Evolutionary conservation across 2,329 filamentous ascomycete species (phyloP), one percentile per base, ranked within the genome.

Genomic region (Xylaria sp.): DNA sequence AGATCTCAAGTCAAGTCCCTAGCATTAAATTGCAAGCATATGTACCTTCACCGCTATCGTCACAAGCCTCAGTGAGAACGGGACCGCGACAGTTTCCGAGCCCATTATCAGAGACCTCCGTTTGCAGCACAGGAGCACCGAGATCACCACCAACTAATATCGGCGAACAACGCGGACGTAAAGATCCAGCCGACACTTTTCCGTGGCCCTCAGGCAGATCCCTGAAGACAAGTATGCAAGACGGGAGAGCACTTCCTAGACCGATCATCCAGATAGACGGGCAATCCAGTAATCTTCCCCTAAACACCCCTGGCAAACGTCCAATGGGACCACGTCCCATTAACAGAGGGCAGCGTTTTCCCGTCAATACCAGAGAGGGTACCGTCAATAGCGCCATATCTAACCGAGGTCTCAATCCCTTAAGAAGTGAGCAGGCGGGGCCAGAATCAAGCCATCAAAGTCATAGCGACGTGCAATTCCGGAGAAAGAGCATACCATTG

Each of bases 191-290:
- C 15, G 15, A 26, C 13, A 38, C 2, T 20, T 31, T 49, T 11
- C 26, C 42, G 9, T 57, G 11, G 33, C 49, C 61, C 48, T n/a
- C 6, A 6, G 36, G n/a, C 17, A 23, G 3, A 11, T 31, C 49
- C 31, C 17, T 6, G 26, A 56, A 31, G 42, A 56, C 49, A 44
- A 40, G 57, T 61, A 53, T 13, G 57, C 26, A 31, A 49, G 20
- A 53, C n/a, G 38, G n/a, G 38, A 49, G 54, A 46, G 44, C 46
- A 10, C 40, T 31, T 23, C 13, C 44, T 6, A 26, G 26, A 40
- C 11, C 11, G 4, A 13, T 40, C n/a, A 13, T 51, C 2, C 5
- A 48, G 20, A 46, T 31, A 38, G 31, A 46, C 17, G 60, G 38
- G 20, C 42, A 59, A 58, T 17, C 57, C 42, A 23, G 51, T 20